Evolutionary conservation across 2,329 filamentous ascomycete species (phyloP), one percentile per base, ranked within the genome.

Genomic region (Elsinoe australis): DNA sequence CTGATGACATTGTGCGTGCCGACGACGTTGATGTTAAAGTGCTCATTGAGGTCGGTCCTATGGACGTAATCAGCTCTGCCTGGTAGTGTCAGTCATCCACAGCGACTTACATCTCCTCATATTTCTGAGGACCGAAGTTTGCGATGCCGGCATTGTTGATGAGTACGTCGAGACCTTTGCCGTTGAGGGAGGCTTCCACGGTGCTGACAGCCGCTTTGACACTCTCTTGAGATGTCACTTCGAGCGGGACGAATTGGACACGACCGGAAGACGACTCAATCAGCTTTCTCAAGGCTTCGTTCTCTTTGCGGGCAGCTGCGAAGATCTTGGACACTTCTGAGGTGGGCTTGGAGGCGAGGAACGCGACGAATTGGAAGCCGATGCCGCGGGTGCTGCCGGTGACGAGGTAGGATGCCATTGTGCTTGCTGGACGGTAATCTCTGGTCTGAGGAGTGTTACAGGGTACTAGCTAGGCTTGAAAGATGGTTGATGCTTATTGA

Each of bases 61-160:
- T 48, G 12, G n/a, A n/a, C n/a, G n/a, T n/a, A n/a, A n/a, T n/a
- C n/a, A n/a, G n/a, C n/a, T n/a, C n/a, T n/a, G n/a, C n/a, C n/a
- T n/a, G n/a, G n/a, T n/a, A 7, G 29, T n/a, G 26, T 44, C 26
- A 44, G 39, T 26, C 5, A 14, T 3, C 18, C 26, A 5, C 17
- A 21, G 18, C 17, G 7, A 39, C 36, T 15, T 22, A 49, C 51
- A 52, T 51, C 21, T 26, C 47, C 7, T 55, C 47, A 10, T 53
- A 49, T 5, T 48, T 51, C 1, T 48, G 49, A 5, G 39, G 17
- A 22, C 49, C 39, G 10, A 39, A 39, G n/a, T 47, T 31, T 49
- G 56, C 52, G 18, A 63, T 52, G 0, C 68, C 70, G 0, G 67
- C 69, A 56, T 72, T 72, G 55, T 72, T 72, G 49, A 71, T 61